These are phyloP conservation scores for Apiospora arundinis DNA, from an alignment of 2,329 filamentous ascomycete species.

Conservation along the genomic window DNA sequence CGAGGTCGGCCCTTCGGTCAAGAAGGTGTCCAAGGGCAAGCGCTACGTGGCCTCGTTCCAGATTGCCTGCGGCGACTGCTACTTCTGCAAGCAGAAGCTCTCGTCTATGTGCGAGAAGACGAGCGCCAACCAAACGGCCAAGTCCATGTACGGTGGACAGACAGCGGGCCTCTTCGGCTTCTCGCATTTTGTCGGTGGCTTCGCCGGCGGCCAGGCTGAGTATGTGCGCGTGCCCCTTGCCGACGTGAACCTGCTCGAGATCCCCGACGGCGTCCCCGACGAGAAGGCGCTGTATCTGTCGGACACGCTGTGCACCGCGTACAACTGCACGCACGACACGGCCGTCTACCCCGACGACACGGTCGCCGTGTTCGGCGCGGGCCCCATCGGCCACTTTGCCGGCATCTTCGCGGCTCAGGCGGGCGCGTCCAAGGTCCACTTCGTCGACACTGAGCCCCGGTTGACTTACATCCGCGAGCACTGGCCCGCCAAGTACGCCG, in stretches of 20 bases:
- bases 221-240: conserved; percentile 83
- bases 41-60: conserved; percentile 87
- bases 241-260: conserved; percentile 80
- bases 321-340: conserved; percentile 84
- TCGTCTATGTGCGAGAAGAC: conserved; percentile 83
- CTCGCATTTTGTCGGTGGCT: conserved; percentile 82
- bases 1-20: conserved; percentile 60
- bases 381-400: conserved; percentile 86
- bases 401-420: conserved; percentile 77
- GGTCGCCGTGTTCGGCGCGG: conserved; percentile 85
- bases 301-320: conserved; percentile 80
- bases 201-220: conserved; percentile 87
- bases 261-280: conserved; percentile 81
- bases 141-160: conserved; percentile 79
- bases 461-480: conserved; percentile 71
- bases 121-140: conserved; percentile 73
- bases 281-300: conserved; percentile 85
- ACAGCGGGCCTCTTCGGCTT: conserved; percentile 79
- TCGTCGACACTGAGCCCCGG: conserved; percentile 77
- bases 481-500: conserved; percentile 55
- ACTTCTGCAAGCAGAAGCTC: conserved; percentile 79
- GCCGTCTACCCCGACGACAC: conserved; percentile 77
- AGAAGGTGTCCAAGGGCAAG: conserved; percentile 62
- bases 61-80: conserved; percentile 77
- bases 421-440: conserved; percentile 76